Evolutionary conservation across 2,329 filamentous ascomycete genomes (phyloP), one percentile per base, ranked within the genome.

Genomic region (Aspergillus neoniger): DNA sequence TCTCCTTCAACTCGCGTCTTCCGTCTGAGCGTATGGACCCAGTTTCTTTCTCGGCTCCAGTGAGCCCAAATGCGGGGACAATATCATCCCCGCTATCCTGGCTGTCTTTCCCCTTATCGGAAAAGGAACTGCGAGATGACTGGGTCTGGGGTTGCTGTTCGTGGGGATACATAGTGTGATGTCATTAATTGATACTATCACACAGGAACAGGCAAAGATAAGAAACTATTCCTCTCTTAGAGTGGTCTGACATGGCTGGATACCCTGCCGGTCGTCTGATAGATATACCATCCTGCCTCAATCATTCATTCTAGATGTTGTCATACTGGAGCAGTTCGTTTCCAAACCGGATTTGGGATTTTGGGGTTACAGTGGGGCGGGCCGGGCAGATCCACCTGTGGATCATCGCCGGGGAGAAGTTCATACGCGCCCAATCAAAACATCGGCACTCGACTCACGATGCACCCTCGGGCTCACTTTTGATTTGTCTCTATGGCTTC

Each of bases 1-100:
- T 73, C 61, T 81, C 79, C 9, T 74, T 79, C 38, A 83, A 62
- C 60, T 81, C 76, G 12, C 62, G 60, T 47, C 58, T 64, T 6
- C 62, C 62, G 25, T 64, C 60, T 12, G 62, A 38, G 8, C 56
- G 62, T 19, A 44, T 14, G 10, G 51, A 53, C 3, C 51, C 51
- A 4, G 32, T 12, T 21, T 41, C 32, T 8, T 15, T 36, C 10
- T 36, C 50, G 12, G 32, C 28, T 5, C 50, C 50, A 39, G 21
- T 39, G 25, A 36, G 32, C 32, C 23, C 21, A 21, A 36, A 41
- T 17, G 32, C 32, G 17, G 50, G 50, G 36, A 41, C 32, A 9
- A 53, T 25, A 15, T 6, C 30, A 9, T 53, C 36, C 19, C 50
- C 50, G 30, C 30, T 36, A 25, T 53, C 50, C 50, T 53, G 50